Evolutionary conservation across 2,329 filamentous ascomycete genomes (phyloP).

Genomic region (Diaporthe helianthi): DNA sequence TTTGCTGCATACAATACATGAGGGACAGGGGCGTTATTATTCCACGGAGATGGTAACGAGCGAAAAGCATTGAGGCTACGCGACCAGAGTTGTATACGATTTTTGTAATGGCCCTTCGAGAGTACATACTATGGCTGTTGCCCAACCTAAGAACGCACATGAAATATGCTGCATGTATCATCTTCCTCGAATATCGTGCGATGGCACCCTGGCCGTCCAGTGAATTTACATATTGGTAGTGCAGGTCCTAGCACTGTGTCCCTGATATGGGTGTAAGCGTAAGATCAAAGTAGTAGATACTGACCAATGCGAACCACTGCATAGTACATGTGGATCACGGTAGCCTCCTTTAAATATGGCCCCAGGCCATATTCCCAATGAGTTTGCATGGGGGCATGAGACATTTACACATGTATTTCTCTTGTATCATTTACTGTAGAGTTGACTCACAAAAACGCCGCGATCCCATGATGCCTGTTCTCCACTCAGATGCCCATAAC

Average conservation of each 20-base stretch:
- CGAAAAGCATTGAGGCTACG: slow-evolving; percentile 5
- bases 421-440: neutral
- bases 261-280: neutral
- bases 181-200: neutral
- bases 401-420: neutral
- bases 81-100: slow-evolving; percentile 16
- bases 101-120: slow-evolving; percentile 22
- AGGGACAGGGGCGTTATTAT: neutral
- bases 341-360: neutral
- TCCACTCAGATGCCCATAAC: slow-evolving; percentile 18
- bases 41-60: neutral
- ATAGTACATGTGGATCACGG: no score
- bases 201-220: neutral
- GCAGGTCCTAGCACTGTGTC: no score
- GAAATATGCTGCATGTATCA: slow-evolving; percentile 4
- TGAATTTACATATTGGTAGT: neutral
- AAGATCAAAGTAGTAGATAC: no score
- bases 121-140: slow-evolving; percentile 21
- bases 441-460: neutral
- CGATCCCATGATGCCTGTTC: neutral
- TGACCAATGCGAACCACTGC: neutral
- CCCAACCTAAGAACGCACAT: neutral
- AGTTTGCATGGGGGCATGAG: no score
- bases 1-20: neutral
- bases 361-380: neutral